Conservation (phyloP, 352 stramenopile genomes). For the Phytophthora pistaciae region DNA sequence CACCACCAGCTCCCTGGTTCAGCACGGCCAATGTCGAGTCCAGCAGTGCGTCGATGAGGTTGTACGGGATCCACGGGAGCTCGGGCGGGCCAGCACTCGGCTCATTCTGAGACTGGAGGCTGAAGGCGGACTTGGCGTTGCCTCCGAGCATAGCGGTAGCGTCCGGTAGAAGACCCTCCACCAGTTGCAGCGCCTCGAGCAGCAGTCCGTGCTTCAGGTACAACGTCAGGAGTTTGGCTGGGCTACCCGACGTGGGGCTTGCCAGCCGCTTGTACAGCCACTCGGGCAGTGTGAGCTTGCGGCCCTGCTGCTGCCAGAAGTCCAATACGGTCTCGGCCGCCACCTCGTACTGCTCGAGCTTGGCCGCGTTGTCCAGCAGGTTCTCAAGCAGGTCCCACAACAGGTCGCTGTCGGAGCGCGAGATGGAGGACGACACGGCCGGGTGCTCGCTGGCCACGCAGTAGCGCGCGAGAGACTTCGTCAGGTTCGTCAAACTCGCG, state of each 20-base stretch:
- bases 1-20: constrained; percentile 19
- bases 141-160: constrained; percentile 22
- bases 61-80: constrained; percentile 79
- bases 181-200: constrained; percentile 69
- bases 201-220: constrained; percentile 72
- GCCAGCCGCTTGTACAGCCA: constrained; percentile 65
- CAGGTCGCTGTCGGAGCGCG: constrained; percentile 43
- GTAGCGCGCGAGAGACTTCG: constrained; percentile 71
- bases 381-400: constrained; percentile 68
- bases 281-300: constrained; percentile 64
- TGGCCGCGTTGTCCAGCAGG: constrained; percentile 49
- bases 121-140: constrained; percentile 15
- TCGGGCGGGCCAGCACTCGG: constrained; percentile 19
- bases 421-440: constrained; percentile 26
- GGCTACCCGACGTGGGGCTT: constrained; percentile 49
- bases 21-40: constrained; percentile 55
- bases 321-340: constrained; percentile 64
- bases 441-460: constrained; percentile 62
- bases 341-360: constrained; percentile 64
- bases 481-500: constrained; percentile 50
- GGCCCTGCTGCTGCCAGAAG: constrained; percentile 56
- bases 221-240: constrained; percentile 61
- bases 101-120: constrained; percentile 48
- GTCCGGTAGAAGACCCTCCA: constrained; percentile 46
- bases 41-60: constrained; percentile 68